Base-by-base conservation (phyloP, 2,329 filamentous ascomycete genomes). In the Tolypocladium ophioglossoides region DNA sequence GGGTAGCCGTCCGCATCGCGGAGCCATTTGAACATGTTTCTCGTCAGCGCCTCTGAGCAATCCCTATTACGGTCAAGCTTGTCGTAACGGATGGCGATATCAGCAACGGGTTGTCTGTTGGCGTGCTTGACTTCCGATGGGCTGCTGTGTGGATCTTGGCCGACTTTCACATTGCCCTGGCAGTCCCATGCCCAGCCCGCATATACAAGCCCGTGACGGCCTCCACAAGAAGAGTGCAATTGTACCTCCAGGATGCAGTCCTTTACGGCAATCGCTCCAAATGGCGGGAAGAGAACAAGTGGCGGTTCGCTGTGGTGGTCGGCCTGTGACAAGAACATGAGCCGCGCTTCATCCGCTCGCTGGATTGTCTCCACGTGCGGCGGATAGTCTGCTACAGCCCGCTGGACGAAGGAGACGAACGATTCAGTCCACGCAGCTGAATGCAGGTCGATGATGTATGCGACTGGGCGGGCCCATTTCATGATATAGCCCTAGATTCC, bases 241-340 rank as follows among this genome's bases (percentile, higher is more conserved):
- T 58, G 54, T 16, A 59, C 56, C 18, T 58, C 57, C 20, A 59
- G 44, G 22, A 46, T 37, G n/a, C 49, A 59, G 52, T 59, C 57
- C 16, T 39, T 54, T 16, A 56, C 48, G 0, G 52, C 30, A 27
- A 41, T 50, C 22, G 52, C 34, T 14, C 52, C 52, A 41, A 53
- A 53, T 12, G 53, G 55, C 40, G 40, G 18, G 34, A 57, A 57
- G 24, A 51, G 55, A 40, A 53, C 50, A 20, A 56, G 52, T 10
- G 51, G 55, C 16, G 52, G 52, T 6, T 14, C 20, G 39, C 50
- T 6, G 51, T 56, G 51, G 47, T 49, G 10, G 3, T 51, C 24
- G 18, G 30, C 39, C 48, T 56, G 55, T 40, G 55, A 52, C 12
- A 56, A 47, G 27, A 52, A 56, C 52, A 56, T 51, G 24, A 56